Evolutionary conservation across 176 grass and related monocot genomes (phyloP).

Genomic region (Eleusine indica): DNA sequence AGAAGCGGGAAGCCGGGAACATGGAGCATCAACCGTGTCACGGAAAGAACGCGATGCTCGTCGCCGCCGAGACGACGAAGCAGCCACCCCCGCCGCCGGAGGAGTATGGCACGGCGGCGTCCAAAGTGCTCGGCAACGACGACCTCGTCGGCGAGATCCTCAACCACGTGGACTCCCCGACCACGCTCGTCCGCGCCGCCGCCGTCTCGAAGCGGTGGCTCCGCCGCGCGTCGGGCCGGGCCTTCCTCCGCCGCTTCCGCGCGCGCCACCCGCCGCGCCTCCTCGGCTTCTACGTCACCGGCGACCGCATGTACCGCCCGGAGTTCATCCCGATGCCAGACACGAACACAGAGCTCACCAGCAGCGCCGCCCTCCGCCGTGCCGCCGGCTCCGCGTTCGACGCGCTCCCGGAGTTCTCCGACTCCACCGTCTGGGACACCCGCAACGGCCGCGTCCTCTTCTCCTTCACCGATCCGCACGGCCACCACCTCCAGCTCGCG

Average conservation of each 20-base stretch:
- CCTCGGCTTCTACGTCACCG: slow-evolving; percentile 12
- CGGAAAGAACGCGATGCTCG: too few species aligned
- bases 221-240: not conserved
- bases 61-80: too few species aligned
- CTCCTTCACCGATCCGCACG: too few species aligned
- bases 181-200: not conserved
- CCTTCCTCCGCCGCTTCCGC: not conserved
- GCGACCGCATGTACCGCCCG: not conserved
- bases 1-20: too few species aligned
- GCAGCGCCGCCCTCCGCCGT: not conserved
- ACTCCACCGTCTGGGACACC: not conserved
- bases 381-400: not conserved
- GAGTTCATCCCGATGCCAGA: not conserved
- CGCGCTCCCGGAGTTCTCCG: not conserved
- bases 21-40: too few species aligned
- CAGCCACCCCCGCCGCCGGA: too few species aligned
- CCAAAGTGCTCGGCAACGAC: not conserved
- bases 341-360: too few species aligned
- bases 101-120: not conserved
- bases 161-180: not conserved
- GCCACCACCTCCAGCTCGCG: too few species aligned
- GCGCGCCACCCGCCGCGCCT: slow-evolving; percentile 1
- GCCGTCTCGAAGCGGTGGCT: not conserved
- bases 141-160: slow-evolving; percentile 1
- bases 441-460: not conserved